Evolutionary conservation across 257 asterid species (phyloP).

Genomic region (Solanum sitiens): DNA sequence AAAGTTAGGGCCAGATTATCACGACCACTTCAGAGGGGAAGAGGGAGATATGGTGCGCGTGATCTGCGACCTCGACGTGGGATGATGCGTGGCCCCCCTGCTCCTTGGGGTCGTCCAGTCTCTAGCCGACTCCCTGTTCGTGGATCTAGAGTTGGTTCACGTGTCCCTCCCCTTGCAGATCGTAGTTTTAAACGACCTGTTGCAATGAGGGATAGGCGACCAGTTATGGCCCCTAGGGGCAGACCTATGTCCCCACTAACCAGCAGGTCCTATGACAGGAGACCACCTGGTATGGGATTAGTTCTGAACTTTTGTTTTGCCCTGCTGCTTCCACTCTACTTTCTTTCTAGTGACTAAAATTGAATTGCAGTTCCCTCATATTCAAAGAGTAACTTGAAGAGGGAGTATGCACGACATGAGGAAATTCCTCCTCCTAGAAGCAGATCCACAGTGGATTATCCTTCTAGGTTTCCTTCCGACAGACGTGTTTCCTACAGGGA

Average conservation of each 20-base stretch:
- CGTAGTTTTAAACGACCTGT: conserved; percentile 64
- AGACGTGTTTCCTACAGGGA: conserved; percentile 66
- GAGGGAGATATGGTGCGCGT: conserved; percentile 66
- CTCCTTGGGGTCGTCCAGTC: conserved; percentile 64
- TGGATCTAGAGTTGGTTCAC: conserved; percentile 44
- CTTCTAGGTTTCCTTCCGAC: conserved; percentile 53
- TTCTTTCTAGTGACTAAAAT: neutral
- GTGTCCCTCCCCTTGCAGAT: conserved; percentile 45
- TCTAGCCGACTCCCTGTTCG: conserved; percentile 48
- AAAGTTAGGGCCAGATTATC: conserved; percentile 97
- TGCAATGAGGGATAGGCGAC: conserved; percentile 59
- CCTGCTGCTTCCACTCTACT: neutral
- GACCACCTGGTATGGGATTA: conserved; percentile 67
- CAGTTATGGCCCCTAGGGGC: conserved; percentile 60
- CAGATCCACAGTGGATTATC: conserved; percentile 58
- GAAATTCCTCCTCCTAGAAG: conserved; percentile 64
- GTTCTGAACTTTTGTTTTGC: neutral
- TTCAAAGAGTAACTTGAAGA: conserved; percentile 55
- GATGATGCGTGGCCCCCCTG: conserved; percentile 41
- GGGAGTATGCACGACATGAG: conserved; percentile 77
- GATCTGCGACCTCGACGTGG: conserved; percentile 55
- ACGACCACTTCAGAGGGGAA: conserved; percentile 96
- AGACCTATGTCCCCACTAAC: conserved; percentile 60
- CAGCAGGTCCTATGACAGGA: conserved; percentile 77
- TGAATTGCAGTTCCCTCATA: conserved; percentile 51